These are phyloP conservation scores for Solanum virginianum DNA, from an alignment of 257 asterid species.

Conservation along the genomic window DNA sequence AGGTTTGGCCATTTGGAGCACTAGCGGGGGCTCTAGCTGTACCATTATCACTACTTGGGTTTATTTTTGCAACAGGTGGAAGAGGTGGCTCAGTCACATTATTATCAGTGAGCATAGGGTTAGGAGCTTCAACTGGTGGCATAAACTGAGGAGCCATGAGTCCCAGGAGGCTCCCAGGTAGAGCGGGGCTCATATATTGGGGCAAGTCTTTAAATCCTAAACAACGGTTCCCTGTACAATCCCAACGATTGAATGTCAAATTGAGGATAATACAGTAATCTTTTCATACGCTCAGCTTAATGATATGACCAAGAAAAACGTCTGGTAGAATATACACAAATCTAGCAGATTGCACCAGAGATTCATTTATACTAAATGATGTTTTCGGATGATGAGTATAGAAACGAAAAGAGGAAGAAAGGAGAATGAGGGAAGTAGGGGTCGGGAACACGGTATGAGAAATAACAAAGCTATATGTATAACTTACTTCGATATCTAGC, in stretches of 20 bases:
- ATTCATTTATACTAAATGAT: neutral
- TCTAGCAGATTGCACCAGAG: neutral
- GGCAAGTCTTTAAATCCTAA: conserved; percentile 33
- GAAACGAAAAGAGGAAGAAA: neutral
- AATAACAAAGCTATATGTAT: neutral
- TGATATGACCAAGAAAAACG: neutral
- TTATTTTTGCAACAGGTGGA: conserved; percentile 35
- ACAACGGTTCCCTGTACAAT: conserved; percentile 63
- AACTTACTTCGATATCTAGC: conserved; percentile 67
- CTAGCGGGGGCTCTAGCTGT: conserved; percentile 22
- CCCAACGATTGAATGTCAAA: neutral
- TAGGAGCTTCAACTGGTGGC: conserved; percentile 82
- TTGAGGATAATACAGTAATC: neutral
- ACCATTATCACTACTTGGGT: conserved; percentile 16
- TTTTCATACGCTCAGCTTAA: neutral
- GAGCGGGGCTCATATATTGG: conserved; percentile 41
- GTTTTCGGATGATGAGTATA: neutral
- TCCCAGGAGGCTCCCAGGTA: conserved; percentile 41
- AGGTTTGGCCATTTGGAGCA: conserved; percentile 39
- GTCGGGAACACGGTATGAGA: neutral
- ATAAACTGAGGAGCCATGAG: conserved; percentile 5
- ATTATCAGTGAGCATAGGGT: conserved; percentile 33
- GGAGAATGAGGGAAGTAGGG: neutral
- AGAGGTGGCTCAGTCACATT: conserved; percentile 63
- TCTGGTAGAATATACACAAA: neutral